A percentile compares a stretch with the other conserved stretches of the same genome.
Conservation (phyloP, 179 eudicot genomes). For the Patellifolia procumbens region DNA sequence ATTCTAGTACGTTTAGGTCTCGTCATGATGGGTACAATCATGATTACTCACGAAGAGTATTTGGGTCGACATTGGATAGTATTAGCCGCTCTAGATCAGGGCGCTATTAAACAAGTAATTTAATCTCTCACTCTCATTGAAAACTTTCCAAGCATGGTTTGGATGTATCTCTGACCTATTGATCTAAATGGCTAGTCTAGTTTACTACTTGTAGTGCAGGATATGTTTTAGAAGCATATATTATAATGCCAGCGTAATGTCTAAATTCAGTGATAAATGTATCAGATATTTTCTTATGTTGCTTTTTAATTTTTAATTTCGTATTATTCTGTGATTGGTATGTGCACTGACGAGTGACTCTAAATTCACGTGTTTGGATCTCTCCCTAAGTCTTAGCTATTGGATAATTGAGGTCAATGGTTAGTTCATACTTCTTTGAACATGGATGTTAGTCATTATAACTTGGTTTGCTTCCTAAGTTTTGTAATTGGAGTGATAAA, state of each 20-base stretch:
- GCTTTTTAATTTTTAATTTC: neutral
- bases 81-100: slow-evolving; percentile 51
- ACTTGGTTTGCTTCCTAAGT: neutral
- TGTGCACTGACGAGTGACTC: slow-evolving; percentile 2
- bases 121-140: slow-evolving; percentile 19
- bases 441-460: neutral
- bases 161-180: slow-evolving; percentile 13
- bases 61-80: slow-evolving; percentile 60
- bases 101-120: slow-evolving; percentile 38
- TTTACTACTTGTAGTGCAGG: slow-evolving; percentile 16
- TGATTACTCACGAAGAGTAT: slow-evolving; percentile 59
- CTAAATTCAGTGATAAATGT: slow-evolving; percentile 10
- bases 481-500: neutral
- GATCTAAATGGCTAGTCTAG: slow-evolving; percentile 22
- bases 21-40: slow-evolving; percentile 54
- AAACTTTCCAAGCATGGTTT: slow-evolving; percentile 21
- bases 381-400: neutral
- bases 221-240: neutral
- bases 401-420: neutral
- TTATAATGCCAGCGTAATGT: slow-evolving; percentile 18
- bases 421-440: neutral
- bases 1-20: slow-evolving; percentile 52
- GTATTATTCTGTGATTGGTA: neutral
- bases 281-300: slow-evolving; percentile 6
- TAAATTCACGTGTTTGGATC: neutral